Evolutionary conservation across 805 yeast species (phyloP).

Genomic region (Nakazawaea anatomiae): DNA sequence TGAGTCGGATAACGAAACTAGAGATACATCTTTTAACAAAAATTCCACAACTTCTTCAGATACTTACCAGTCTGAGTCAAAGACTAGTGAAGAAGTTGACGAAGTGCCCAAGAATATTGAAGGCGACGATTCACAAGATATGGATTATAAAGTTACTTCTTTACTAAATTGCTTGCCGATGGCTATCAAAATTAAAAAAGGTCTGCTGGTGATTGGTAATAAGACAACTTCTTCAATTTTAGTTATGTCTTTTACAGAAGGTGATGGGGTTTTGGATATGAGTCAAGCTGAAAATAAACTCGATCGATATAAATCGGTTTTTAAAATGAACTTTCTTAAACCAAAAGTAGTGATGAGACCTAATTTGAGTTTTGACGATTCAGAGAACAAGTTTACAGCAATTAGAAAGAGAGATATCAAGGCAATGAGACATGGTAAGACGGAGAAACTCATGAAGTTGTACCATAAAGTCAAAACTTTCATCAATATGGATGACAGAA

Average conservation of each 20-base stretch:
- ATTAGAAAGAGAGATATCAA: conserved; percentile 4
- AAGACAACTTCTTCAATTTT: conserved; percentile 66
- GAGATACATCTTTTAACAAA: background rate
- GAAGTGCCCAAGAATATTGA: background rate
- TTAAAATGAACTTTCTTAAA: conserved; percentile 39
- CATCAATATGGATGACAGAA: background rate
- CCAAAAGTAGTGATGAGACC: conserved; percentile 61
- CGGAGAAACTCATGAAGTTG: background rate
- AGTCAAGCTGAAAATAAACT: conserved; percentile 34
- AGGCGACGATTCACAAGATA: background rate
- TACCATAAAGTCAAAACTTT: background rate
- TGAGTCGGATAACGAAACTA: background rate
- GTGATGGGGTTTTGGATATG: conserved; percentile 55
- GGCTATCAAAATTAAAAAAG: conserved; percentile 50
- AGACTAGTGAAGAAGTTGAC: background rate
- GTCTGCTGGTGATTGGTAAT: conserved; percentile 79
- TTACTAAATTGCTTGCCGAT: conserved; percentile 51
- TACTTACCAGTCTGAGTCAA: background rate
- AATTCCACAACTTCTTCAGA: background rate
- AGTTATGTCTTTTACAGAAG: conserved; percentile 51
- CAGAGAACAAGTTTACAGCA: background rate
- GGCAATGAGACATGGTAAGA: conserved; percentile 6
- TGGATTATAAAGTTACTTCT: conserved; percentile 7
- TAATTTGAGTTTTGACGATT: conserved; percentile 55
- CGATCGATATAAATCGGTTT: conserved; percentile 51